Conservation (phyloP, 2,329 filamentous ascomycete species). For the Aspergillus piperis region DNA sequence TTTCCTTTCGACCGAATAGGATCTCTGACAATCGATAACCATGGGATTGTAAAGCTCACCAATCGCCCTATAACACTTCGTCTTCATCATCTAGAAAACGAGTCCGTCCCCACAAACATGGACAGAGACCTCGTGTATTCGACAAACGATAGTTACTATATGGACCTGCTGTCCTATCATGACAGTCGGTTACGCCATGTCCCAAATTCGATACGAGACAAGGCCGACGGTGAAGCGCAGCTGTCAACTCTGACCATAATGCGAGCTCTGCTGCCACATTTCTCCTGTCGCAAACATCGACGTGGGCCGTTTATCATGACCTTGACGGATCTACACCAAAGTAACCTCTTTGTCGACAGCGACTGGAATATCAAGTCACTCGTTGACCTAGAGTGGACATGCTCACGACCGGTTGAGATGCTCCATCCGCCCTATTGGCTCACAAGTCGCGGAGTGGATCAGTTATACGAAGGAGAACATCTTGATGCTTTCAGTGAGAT, state of each 20-base stretch:
- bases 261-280: not conserved
- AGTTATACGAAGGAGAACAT: too few species aligned
- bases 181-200: not conserved
- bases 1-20: too few species aligned
- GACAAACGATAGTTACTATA: not conserved
- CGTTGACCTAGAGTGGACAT: too few species aligned
- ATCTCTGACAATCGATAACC: too few species aligned
- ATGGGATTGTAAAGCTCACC: not conserved
- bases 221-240: not conserved
- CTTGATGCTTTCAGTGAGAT: too few species aligned
- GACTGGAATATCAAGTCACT: too few species aligned
- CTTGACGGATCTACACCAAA: not conserved
- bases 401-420: too few species aligned
- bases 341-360: too few species aligned
- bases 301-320: not conserved
- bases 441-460: too few species aligned
- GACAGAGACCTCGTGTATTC: not conserved
- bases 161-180: not conserved
- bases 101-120: not conserved
- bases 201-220: not conserved
- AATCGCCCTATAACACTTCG: not conserved
- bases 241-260: not conserved
- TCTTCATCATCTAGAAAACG: not conserved
- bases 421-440: too few species aligned
- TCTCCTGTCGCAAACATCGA: not conserved